Evolutionary conservation across 495 filamentous ascomycete genomes (phyloP).

Genomic region (Geoglossum glabrum): DNA sequence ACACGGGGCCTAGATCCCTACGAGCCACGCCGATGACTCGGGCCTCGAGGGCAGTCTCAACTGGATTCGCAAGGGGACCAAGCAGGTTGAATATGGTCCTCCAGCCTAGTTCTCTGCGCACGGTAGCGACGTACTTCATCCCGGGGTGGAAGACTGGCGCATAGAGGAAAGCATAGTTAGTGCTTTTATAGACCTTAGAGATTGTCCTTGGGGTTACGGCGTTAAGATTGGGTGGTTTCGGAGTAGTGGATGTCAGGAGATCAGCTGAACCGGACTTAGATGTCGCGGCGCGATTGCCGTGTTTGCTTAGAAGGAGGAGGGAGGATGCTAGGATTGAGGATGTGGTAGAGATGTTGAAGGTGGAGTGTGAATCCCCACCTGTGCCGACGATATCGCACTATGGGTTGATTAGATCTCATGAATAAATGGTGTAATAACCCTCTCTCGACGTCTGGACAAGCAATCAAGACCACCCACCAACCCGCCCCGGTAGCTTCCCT

Average conservation of each 20-base stretch:
- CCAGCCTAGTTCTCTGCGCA: conserved; percentile 68
- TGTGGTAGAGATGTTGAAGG: conserved; percentile 93
- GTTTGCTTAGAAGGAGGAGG: conserved; percentile 67
- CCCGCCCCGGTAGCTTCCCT: conserved; percentile 51
- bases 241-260: conserved; percentile 51
- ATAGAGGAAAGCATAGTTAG: conserved; percentile 90
- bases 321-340: conserved; percentile 80
- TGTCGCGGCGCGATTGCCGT: conserved; percentile 90
- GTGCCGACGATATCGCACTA: conserved; percentile 96
- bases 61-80: conserved; percentile 77
- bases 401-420: not conserved
- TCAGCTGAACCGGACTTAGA: conserved; percentile 92
- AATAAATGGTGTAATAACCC: not conserved
- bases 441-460: conserved; percentile 9
- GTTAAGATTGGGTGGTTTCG: conserved; percentile 47
- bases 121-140: conserved; percentile 66
- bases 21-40: conserved; percentile 84
- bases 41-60: conserved; percentile 63
- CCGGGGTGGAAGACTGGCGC: conserved; percentile 91
- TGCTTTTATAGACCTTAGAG: conserved; percentile 42
- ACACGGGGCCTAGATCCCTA: conserved; percentile 61
- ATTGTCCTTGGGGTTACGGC: conserved; percentile 53
- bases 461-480: conserved; percentile 28
- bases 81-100: conserved; percentile 94
- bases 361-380: conserved; percentile 87